Evolutionary conservation across 2,329 filamentous ascomycete species (phyloP), one percentile per base, ranked within the genome.

Genomic region (Neurospora sp.): DNA sequence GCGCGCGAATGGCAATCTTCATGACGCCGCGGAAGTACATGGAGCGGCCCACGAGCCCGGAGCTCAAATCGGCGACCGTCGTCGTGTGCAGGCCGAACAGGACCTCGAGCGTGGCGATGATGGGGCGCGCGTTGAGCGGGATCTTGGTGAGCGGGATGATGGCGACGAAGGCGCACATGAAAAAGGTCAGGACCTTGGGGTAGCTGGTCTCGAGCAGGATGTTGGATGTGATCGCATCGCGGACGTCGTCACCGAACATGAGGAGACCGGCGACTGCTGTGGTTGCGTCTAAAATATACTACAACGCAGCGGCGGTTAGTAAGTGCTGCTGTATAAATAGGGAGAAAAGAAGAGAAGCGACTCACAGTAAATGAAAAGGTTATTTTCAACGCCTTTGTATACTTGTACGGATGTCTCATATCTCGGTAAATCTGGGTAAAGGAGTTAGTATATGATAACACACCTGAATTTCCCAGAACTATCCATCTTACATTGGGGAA

Each of bases 141-240:
- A 97, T 89, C 81, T 99, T 99, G 41, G 95, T 97, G 68, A 99
- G 83, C 0, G 95, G 96, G 73, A 98, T 97, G 77, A 97, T 93
- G 77, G 91, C 91, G 74, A 98, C 92, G 79, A 94, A 95, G 72
- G 92, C 83, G 73, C 93, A 93, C 79, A 97, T 91, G 74, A 95
- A 83, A 66, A 95, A 81, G n/a, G 89, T 92, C 52, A 97, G 80
- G 1, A 83, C 85, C 12, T 86, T 82, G 0, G 95, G 92, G 77
- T 97, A 97, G 69, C 90, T 90, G 6, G 85, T 80, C 0, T 88
- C 91, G 68, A 86, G 83, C 73, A 98, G 87, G 71, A 99, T 90
- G 80, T 97, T 98, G 76, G 91, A 91, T 0, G 96, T 97, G 78
- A 98, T 90, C 79, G 96, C 93, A 73, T 97, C 94, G 70, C 86